A percentile compares a stretch with the other conserved stretches of the same genome.
Conservation (phyloP, 768 basidiomycete species). For the Gymnopilus dilepis region DNA sequence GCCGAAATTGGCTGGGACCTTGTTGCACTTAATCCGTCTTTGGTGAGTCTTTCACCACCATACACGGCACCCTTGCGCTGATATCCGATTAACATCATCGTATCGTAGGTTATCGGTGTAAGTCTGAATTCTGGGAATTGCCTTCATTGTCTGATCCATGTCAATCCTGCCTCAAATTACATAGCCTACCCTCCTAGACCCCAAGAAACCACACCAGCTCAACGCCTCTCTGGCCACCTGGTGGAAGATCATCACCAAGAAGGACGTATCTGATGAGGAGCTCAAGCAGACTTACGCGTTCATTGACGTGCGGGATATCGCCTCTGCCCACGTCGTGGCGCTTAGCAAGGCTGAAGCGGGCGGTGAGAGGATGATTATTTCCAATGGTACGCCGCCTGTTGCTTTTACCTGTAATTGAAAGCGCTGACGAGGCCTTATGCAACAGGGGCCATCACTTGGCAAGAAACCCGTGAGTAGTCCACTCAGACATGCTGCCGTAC, state of each 20-base stretch:
- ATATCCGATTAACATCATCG: too few species aligned
- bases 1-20: conserved; percentile 53
- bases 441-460: conserved; percentile 2
- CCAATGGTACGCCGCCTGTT: conserved; percentile 30
- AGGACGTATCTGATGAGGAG: conserved; percentile 17
- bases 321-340: conserved; percentile 57
- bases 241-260: conserved; percentile 30
- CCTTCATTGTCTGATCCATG: not conserved
- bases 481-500: too few species aligned
- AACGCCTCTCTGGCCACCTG: conserved; percentile 16
- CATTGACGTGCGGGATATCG: conserved; percentile 61
- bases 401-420: too few species aligned
- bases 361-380: conserved; percentile 60
- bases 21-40: conserved; percentile 55
- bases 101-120: conserved; percentile 10
- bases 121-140: too few species aligned
- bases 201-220: conserved; percentile 35
- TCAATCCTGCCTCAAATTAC: conserved; percentile 32
- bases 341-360: conserved; percentile 57
- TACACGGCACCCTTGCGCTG: too few species aligned
- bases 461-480: conserved; percentile 9
- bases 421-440: too few species aligned
- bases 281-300: conserved; percentile 32
- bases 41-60: conserved; percentile 10
- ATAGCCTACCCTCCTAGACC: conserved; percentile 33